Percentiles rank a stretch among this genome's conserved stretches.
phyloP scores from a whole-genome alignment of 129 eudicot species.

The Ambrosia trifida region DNA sequence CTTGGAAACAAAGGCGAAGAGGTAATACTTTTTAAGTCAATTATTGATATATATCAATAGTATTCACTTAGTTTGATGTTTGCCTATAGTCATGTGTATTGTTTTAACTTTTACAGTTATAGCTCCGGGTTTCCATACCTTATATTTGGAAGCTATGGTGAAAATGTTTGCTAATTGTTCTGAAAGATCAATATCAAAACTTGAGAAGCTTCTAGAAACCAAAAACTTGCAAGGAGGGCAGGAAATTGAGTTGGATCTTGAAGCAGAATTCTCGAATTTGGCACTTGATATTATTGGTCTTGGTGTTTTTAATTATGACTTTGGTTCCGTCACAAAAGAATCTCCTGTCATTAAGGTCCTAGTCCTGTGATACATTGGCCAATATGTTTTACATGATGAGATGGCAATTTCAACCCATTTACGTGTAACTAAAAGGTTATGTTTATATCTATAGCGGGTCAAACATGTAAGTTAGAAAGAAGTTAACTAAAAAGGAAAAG shows the following conservation, averaged over 20 bases:
- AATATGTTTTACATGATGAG: neutral
- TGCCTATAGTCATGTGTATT: conserved; percentile 6
- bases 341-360: conserved; percentile 94
- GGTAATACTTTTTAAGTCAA: conserved; percentile 38
- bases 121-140: conserved; percentile 94
- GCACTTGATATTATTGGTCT: conserved; percentile 98
- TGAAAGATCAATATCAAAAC: conserved; percentile 62
- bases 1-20: conserved; percentile 98
- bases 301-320: conserved; percentile 94
- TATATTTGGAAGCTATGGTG: conserved; percentile 93
- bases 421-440: neutral
- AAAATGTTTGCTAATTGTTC: conserved; percentile 75
- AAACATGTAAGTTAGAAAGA: neutral
- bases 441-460: neutral
- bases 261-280: conserved; percentile 94
- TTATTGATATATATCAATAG: neutral
- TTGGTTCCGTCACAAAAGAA: conserved; percentile 97
- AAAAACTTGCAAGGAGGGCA: conserved; percentile 51
- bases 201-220: conserved; percentile 73
- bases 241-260: conserved; percentile 78
- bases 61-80: neutral
- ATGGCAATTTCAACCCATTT: neutral
- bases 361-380: neutral
- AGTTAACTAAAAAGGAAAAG: neutral
- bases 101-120: conserved; percentile 59